These are phyloP conservation scores for Kazachstania bromeliacearum DNA, from an alignment of 805 yeast genomes.

Conservation along the genomic window DNA sequence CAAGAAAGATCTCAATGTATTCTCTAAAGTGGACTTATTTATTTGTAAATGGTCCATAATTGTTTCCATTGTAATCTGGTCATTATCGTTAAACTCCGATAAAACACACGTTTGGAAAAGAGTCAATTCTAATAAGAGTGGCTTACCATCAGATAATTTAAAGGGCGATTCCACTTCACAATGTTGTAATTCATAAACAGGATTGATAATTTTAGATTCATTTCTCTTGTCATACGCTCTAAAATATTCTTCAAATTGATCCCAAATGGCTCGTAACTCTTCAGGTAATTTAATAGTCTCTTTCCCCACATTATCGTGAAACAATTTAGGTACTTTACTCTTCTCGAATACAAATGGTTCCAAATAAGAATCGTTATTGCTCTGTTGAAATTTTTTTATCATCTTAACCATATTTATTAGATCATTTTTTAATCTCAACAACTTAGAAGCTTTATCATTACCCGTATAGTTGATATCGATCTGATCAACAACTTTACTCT, in stretches of 20 bases:
- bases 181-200: conserved; percentile 21
- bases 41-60: conserved; percentile 8
- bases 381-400: neutral
- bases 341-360: conserved; percentile 18
- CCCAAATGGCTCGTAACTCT: conserved; percentile 14
- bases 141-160: conserved; percentile 7
- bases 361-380: neutral
- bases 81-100: conserved; percentile 16
- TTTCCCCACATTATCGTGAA: conserved; percentile 6
- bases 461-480: neutral
- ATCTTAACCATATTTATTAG: neutral
- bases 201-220: conserved; percentile 10
- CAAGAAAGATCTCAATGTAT: conserved; percentile 16
- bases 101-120: conserved; percentile 22
- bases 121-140: conserved; percentile 17
- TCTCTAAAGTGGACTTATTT: conserved; percentile 3
- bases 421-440: neutral
- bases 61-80: conserved; percentile 7
- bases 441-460: neutral
- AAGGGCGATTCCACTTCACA: conserved; percentile 22
- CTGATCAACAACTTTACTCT: neutral
- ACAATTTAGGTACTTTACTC: conserved; percentile 14
- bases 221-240: conserved; percentile 8
- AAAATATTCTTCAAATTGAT: conserved; percentile 8
- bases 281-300: conserved; percentile 12